Conservation (phyloP, 345 rosid species). For the Populus alba region DNA sequence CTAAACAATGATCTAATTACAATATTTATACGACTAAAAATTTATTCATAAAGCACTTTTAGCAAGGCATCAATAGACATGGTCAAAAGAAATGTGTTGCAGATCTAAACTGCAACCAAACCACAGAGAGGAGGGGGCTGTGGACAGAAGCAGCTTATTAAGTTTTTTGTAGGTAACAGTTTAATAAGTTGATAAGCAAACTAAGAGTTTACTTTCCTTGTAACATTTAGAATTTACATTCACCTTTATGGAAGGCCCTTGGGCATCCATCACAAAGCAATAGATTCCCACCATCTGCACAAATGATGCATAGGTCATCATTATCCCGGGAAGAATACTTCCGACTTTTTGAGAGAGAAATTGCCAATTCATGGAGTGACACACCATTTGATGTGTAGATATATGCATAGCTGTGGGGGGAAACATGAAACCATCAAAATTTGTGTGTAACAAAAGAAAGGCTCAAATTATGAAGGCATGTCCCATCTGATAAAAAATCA, state of each 20-base stretch:
- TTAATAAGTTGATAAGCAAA: not conserved
- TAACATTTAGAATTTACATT: constrained; percentile 11
- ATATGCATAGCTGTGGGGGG: constrained; percentile 71
- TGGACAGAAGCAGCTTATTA: not conserved
- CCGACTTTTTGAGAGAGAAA: constrained; percentile 78
- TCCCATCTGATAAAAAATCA: not conserved
- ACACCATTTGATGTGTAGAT: constrained; percentile 96
- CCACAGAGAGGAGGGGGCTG: not conserved
- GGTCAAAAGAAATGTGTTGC: not conserved
- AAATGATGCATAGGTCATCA: constrained; percentile 77
- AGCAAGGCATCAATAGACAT: not conserved
- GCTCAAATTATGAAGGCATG: not conserved
- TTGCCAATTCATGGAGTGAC: constrained; percentile 95
- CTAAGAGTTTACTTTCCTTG: not conserved
- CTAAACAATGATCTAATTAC: not conserved
- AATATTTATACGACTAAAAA: not conserved
- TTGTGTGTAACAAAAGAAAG: not conserved
- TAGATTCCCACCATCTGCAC: constrained; percentile 97
- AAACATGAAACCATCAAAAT: not conserved
- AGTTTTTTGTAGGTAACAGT: not conserved
- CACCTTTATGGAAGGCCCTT: constrained; percentile 96
- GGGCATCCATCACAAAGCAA: constrained; percentile 96
- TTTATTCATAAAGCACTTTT: not conserved
- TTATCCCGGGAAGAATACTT: constrained; percentile 77
- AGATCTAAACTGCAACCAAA: not conserved